phyloP scores from a whole-genome alignment of 176 grass and related monocot species.

The Oryza meyeriana region DNA sequence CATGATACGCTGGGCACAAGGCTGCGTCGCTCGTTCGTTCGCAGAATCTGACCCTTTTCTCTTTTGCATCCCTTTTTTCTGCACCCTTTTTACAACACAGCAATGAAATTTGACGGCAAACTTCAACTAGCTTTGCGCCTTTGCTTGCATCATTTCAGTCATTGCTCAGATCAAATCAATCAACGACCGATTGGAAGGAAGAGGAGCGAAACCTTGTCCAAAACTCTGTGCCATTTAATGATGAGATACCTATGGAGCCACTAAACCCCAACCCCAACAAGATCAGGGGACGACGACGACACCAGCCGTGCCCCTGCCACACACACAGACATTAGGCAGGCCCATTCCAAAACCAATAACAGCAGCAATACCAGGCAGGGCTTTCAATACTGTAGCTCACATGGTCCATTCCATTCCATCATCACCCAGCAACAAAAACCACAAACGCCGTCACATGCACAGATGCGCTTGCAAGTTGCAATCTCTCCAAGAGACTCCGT shows the following conservation, averaged over 20 bases:
- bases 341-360: background rate
- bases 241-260: conserved; percentile 48
- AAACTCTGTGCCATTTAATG: background rate
- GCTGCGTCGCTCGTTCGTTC: no score
- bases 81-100: background rate
- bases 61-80: background rate
- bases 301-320: background rate
- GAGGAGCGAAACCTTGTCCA: background rate
- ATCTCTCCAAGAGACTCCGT: background rate
- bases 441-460: background rate
- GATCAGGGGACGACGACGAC: background rate
- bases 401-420: background rate
- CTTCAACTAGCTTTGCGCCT: background rate
- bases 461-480: background rate
- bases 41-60: conserved; percentile 8
- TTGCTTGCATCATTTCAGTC: background rate
- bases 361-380: background rate
- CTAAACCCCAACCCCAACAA: background rate
- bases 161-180: conserved; percentile 14
- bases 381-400: background rate
- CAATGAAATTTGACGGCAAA: background rate
- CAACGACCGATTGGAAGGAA: background rate
- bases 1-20: background rate
- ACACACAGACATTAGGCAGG: no score
- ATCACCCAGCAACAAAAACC: background rate